Percentiles rank a stretch among this genome's conserved stretches.
Evolutionary conservation across 305 asterid genomes (phyloP).

Genomic region (Fraxinus albicans): DNA sequence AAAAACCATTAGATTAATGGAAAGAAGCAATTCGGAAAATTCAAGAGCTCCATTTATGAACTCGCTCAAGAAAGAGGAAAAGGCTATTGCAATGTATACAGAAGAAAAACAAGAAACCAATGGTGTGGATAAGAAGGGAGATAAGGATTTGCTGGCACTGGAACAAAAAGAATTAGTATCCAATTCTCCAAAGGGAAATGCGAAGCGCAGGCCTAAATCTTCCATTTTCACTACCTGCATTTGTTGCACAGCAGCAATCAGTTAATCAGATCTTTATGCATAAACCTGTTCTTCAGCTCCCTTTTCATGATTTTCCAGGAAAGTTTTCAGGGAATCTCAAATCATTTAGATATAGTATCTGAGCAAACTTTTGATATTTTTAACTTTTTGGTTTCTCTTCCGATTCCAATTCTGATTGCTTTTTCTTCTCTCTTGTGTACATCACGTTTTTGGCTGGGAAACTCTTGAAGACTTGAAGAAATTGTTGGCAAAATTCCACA

Average conservation of each 20-base stretch:
- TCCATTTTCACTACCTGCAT: constrained; percentile 69
- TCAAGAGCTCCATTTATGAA: constrained; percentile 32
- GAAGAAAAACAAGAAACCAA: constrained; percentile 20
- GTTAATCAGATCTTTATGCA: constrained; percentile 12
- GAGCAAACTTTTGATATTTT: not conserved
- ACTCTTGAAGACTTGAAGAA: constrained; percentile 21
- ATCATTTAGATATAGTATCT: not conserved
- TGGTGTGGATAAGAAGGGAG: constrained; percentile 18
- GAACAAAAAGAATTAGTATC: constrained; percentile 25
- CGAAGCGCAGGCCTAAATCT: constrained; percentile 46
- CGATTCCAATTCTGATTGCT: not conserved
- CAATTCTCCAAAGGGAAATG: constrained; percentile 28
- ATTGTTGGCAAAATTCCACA: not conserved
- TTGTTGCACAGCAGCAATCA: constrained; percentile 61
- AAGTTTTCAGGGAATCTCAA: not conserved
- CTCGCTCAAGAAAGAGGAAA: constrained; percentile 25
- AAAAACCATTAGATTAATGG: constrained; percentile 59
- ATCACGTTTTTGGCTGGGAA: constrained; percentile 15
- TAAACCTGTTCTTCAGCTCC: not conserved
- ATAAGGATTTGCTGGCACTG: constrained; percentile 20
- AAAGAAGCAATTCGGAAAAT: constrained; percentile 54
- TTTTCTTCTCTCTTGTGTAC: not conserved
- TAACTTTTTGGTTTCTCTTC: constrained; percentile 10
- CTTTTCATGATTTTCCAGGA: not conserved
- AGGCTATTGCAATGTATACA: not conserved